A percentile compares a stretch with the other conserved stretches of the same genome.
phyloP scores from a whole-genome alignment of 208 protist species.

The Leptomonas pyrrhocoris region DNA sequence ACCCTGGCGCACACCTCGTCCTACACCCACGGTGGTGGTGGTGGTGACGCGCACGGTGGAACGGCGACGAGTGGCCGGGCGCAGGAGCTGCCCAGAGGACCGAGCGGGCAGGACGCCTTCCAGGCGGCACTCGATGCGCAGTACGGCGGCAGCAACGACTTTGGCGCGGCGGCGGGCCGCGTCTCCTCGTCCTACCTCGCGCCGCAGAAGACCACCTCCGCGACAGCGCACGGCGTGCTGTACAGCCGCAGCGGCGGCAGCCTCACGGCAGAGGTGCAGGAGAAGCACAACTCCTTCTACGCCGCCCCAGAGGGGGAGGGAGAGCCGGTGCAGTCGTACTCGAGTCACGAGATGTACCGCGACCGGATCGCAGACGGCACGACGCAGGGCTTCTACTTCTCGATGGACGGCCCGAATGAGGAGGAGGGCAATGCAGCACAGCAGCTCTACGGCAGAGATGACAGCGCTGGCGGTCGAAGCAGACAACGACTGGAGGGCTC shows the following conservation, averaged over 20 bases:
- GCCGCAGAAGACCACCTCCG: neutral
- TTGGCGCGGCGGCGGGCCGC: neutral
- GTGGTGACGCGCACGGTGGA: neutral
- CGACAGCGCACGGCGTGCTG: neutral
- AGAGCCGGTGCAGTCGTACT: conserved; percentile 7
- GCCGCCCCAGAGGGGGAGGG: neutral
- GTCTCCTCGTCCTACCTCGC: neutral
- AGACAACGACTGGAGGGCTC: neutral
- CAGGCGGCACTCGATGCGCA: conserved; percentile 15
- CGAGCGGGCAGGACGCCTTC: conserved; percentile 10
- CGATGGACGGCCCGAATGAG: conserved; percentile 14
- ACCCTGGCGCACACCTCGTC: neutral
- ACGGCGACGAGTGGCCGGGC: neutral
- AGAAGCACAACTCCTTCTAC: conserved; percentile 22
- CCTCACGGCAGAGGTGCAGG: neutral
- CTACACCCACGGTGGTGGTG: neutral
- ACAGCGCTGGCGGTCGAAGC: neutral
- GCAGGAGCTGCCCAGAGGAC: neutral
- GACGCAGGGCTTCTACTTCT: conserved; percentile 28
- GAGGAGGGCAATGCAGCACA: neutral
- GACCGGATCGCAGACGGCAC: conserved; percentile 20
- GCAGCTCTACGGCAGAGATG: conserved; percentile 19
- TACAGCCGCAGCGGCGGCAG: conserved; percentile 1
- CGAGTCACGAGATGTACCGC: conserved; percentile 11
- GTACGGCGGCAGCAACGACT: conserved; percentile 19